phyloP scores from a whole-genome alignment of 257 asterid genomes.

The Thymus quinquecostatus region DNA sequence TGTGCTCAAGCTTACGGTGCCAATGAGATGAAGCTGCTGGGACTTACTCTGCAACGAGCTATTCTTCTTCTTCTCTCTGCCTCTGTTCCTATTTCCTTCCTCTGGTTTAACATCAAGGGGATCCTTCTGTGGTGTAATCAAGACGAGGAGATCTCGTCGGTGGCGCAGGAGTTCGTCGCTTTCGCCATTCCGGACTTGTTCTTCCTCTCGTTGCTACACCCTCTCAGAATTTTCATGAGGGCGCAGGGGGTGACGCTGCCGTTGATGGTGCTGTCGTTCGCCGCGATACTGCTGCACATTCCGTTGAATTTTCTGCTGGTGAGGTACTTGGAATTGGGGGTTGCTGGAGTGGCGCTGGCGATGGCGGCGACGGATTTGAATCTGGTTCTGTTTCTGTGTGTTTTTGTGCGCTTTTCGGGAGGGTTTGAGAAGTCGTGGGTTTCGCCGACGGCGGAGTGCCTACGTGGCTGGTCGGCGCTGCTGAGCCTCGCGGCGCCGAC shows the following conservation, averaged over 20 bases:
- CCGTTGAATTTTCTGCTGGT: conserved; percentile 73
- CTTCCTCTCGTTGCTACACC: conserved; percentile 77
- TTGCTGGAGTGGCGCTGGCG: conserved; percentile 74
- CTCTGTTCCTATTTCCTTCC: conserved; percentile 69
- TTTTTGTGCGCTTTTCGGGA: conserved; percentile 57
- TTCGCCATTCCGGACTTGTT: conserved; percentile 85
- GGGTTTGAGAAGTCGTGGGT: conserved; percentile 69
- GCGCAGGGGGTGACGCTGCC: conserved; percentile 77
- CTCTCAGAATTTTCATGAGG: conserved; percentile 67
- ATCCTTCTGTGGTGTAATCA: conserved; percentile 78
- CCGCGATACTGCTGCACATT: conserved; percentile 61
- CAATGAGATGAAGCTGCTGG: conserved; percentile 79
- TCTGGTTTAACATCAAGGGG: conserved; percentile 76
- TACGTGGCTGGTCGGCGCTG: conserved; percentile 73
- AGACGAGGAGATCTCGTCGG: conserved; percentile 68
- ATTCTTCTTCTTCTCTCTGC: conserved; percentile 72
- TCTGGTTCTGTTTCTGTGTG: conserved; percentile 50
- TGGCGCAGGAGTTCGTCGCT: conserved; percentile 69
- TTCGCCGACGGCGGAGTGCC: conserved; percentile 60
- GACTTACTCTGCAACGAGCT: conserved; percentile 81
- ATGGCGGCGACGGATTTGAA: conserved; percentile 73
- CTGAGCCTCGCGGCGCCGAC: conserved; percentile 67
- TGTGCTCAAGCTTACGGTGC: conserved; percentile 97
- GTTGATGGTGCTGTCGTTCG: conserved; percentile 50
- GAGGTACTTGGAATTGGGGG: conserved; percentile 53